These are phyloP conservation scores for Aspergillus quadrilineatus DNA, from an alignment of 2,329 filamentous ascomycete genomes.

Conservation along the genomic window DNA sequence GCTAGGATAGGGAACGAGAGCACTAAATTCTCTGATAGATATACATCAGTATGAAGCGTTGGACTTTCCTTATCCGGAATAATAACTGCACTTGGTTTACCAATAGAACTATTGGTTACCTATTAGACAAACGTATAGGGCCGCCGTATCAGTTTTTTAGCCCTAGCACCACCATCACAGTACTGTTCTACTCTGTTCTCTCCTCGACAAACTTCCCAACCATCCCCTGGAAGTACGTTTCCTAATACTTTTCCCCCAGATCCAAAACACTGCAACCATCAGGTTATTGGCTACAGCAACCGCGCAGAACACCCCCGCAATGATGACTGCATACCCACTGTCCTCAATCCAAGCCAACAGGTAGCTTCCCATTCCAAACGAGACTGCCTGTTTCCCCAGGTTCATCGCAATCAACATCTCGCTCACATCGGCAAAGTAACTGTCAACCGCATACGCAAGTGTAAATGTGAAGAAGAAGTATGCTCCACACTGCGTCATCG, in stretches of 20 bases:
- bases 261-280: slow-evolving; percentile 50
- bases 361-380: slow-evolving; percentile 53
- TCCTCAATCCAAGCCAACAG: slow-evolving; percentile 53
- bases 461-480: slow-evolving; percentile 61
- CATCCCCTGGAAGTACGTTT: slow-evolving; percentile 48
- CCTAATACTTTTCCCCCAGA: slow-evolving; percentile 53
- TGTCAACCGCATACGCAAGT: slow-evolving; percentile 61
- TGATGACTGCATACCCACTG: slow-evolving; percentile 53
- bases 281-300: slow-evolving; percentile 54
- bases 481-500: slow-evolving; percentile 50
- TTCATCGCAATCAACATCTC: slow-evolving; percentile 64
- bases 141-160: not conserved
- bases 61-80: too few species aligned
- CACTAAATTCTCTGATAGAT: too few species aligned
- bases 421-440: slow-evolving; percentile 58
- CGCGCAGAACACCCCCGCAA: slow-evolving; percentile 51
- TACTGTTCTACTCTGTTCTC: not conserved
- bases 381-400: slow-evolving; percentile 57
- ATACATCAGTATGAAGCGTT: too few species aligned
- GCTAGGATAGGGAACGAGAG: too few species aligned
- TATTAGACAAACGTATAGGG: not conserved
- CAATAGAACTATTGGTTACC: too few species aligned
- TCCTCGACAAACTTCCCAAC: slow-evolving; percentile 43
- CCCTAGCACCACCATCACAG: not conserved
- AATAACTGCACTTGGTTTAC: too few species aligned